A percentile compares a stretch with the other conserved stretches of the same genome.
phyloP scores from a whole-genome alignment of 257 asterid species.

The Nicotiana sylvestris region DNA sequence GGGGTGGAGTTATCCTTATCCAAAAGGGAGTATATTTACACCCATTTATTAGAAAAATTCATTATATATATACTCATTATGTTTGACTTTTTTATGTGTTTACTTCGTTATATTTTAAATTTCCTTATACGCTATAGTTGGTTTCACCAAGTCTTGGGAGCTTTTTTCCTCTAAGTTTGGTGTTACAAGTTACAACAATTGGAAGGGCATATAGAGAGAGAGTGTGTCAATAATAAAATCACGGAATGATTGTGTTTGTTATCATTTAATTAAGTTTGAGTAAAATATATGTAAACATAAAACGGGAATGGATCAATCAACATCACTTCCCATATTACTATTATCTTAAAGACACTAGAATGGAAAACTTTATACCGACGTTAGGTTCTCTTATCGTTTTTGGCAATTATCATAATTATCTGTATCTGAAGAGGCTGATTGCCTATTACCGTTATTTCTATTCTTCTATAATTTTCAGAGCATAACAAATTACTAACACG shows the following conservation, averaged over 20 bases:
- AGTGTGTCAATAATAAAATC: no score
- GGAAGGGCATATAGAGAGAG: no score
- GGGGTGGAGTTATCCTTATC: no score
- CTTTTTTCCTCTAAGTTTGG: background rate
- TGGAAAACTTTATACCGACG: background rate
- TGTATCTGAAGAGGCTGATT: background rate
- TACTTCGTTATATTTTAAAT: no score
- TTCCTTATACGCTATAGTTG: background rate
- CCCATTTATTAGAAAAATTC: no score
- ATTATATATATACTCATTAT: no score
- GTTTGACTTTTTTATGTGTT: no score
- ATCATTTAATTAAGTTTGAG: background rate
- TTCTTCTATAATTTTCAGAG: background rate
- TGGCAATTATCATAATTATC: background rate
- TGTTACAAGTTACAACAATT: background rate
- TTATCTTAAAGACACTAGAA: background rate
- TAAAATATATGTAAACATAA: background rate
- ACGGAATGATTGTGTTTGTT: no score
- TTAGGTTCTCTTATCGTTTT: background rate
- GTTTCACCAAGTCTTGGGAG: background rate
- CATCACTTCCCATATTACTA: background rate
- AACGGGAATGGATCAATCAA: background rate
- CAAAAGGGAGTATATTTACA: no score
- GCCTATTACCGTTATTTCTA: background rate
- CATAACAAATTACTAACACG: background rate